Base-by-base conservation (phyloP, 495 filamentous ascomycete genomes). In the Xylaria sp. region DNA sequence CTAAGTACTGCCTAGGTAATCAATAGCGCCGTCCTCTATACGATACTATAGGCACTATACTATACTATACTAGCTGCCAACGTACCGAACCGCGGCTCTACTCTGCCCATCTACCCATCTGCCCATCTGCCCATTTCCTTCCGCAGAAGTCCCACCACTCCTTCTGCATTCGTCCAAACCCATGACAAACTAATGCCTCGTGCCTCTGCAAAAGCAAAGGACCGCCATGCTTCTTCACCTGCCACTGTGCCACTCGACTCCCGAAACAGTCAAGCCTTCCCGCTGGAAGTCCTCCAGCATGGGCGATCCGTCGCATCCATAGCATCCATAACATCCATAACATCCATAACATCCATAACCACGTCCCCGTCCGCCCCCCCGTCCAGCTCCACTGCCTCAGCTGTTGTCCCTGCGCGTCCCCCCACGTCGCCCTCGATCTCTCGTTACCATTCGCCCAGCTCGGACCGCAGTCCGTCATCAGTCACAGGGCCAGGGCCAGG, bases 121-220 rank as follows among this genome's bases (percentile, higher is more conserved):
- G n/a, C n/a, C n/a, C n/a, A n/a, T n/a, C n/a, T n/a, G n/a, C n/a
- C n/a, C n/a, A n/a, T n/a, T 40, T 19, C 21, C 33, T 43, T 21
- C 31, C 19, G 19, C 12, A 9, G 19, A 40, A 19, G 66, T 26
- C 41, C 66, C 66, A 68, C 66, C 52, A 58, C 37, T 21, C 50
- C 52, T 46, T 44, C 66, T 46, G 35, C 29, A 68, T 15, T 53
- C 19, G 15, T 50, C n/a, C 35, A 31, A 35, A n/a, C 43, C 33
- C 50, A 69, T 50, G 57, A 67, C 64, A n/a, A 37, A 24, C 29
- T 72, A 68, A 72, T 72, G 70, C 52, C 70, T 61, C 62, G 63
- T 61, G 70, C 70, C 52, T 50, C 55, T 72, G 12, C 63, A 29
- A 43, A 59, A 40, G 44, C 48, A 65, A 26, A 55, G 31, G 7